Evolutionary conservation across 129 eudicot species (phyloP), one percentile per base, ranked within the genome.

Genomic region (Kitagawia praeruptora): DNA sequence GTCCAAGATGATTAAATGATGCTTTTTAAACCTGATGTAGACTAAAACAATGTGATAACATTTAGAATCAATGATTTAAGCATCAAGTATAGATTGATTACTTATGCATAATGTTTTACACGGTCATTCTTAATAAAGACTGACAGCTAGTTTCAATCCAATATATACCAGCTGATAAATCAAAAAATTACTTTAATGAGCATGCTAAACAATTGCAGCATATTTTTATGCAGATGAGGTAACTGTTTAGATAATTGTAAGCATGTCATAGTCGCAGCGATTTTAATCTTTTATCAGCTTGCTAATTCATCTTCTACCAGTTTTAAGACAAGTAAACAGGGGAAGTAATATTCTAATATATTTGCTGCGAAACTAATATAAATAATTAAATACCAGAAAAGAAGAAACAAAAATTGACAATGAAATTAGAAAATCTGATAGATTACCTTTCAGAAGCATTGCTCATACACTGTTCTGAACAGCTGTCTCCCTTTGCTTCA

Each of bases 401-500:
- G 44, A 34, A 39, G 42, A 77, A 40, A 78, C 12, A 45, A 8
- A 66, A 27, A 64, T 25, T 6, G 10, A 44, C 49, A 66, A 67
- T 46, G 48, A 46, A 47, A 64, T 44, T 40, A 45, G 18, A 19
- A n/a, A 28, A 78, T 63, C 81, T 42, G 80, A 78, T 31, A 31
- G 46, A 45, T 78, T 72, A 34, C 70, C 28, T 58, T 46, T 46
- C 19, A 6, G 49, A 64, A 41, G 40, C 58, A 42, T 61, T 78
- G 58, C 25, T 78, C 56, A 64, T 66, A 28, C 63, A 66, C 75
- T 54, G 53, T 34, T 78, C 66, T 34, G 81, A 70, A 54, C 34
- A 81, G 89, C 82, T 79, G 83, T 85, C 73, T 87, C 84, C 76
- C 78, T 82, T 61, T 87, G 88, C 21, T 86, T 75, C 75, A 75